Evolutionary conservation across 2,329 filamentous ascomycete species (phyloP).

Genomic region (Fusarium nematophilum): DNA sequence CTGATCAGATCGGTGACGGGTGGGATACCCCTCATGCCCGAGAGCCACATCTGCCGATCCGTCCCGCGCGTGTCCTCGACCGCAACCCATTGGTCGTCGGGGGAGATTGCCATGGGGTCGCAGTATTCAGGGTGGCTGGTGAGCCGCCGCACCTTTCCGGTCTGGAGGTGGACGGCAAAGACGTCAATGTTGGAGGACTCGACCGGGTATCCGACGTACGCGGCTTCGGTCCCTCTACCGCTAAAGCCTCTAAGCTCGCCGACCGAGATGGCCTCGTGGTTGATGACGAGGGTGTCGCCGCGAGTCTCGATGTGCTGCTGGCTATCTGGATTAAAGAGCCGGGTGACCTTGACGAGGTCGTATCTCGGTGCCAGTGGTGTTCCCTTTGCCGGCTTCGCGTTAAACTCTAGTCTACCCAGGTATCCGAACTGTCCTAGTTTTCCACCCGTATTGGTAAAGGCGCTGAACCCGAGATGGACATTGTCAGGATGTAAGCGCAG

Average conservation of each 20-base stretch:
- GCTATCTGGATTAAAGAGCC: slow-evolving; percentile 44
- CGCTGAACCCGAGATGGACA: slow-evolving; percentile 56
- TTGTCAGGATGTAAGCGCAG: slow-evolving; percentile 59
- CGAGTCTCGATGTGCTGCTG: not conserved
- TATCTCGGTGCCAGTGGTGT: slow-evolving; percentile 48
- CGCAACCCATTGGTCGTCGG: slow-evolving; percentile 55
- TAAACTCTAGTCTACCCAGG: slow-evolving; percentile 54
- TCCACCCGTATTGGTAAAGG: slow-evolving; percentile 40
- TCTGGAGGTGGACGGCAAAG: slow-evolving; percentile 54
- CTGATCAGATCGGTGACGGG: slow-evolving; percentile 53
- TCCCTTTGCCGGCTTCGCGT: slow-evolving; percentile 47
- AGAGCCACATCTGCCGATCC: slow-evolving; percentile 54
- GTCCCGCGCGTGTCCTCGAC: slow-evolving; percentile 56
- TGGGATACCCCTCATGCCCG: slow-evolving; percentile 54
- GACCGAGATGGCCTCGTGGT: slow-evolving; percentile 32
- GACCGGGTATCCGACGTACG: slow-evolving; percentile 52
- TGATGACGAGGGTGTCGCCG: not conserved
- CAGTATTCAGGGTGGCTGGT: slow-evolving; percentile 57
- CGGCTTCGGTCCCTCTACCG: slow-evolving; percentile 53
- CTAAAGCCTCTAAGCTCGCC: slow-evolving; percentile 59
- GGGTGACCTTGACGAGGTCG: slow-evolving; percentile 53
- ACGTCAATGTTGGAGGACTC: slow-evolving; percentile 60
- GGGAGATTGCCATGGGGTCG: slow-evolving; percentile 55
- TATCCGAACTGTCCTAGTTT: slow-evolving; percentile 46
- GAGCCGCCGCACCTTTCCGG: slow-evolving; percentile 54